Conservation (phyloP, 2,329 filamentous ascomycete genomes). For the Xylariaceae sp. region DNA sequence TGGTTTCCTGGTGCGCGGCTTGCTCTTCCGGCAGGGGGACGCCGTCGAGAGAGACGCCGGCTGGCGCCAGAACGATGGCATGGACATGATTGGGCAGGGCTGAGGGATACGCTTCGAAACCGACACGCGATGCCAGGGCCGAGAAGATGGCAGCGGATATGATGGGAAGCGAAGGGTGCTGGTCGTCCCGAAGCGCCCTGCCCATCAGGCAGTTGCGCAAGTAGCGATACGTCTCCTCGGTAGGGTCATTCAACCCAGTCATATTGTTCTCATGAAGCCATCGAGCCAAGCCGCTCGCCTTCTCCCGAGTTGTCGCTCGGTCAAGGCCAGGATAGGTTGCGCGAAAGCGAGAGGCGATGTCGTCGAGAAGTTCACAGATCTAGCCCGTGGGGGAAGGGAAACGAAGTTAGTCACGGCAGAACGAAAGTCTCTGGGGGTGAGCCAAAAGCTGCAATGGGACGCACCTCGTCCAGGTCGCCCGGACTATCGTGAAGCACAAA, state of each 20-base stretch:
- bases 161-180: conserved; percentile 77
- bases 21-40: conserved; percentile 33
- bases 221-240: conserved; percentile 63
- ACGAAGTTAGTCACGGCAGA: conserved; percentile 1
- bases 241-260: conserved; percentile 59
- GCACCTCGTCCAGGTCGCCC: conserved; percentile 69
- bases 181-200: conserved; percentile 64
- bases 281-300: conserved; percentile 60
- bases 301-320: conserved; percentile 55
- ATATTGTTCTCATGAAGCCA: conserved; percentile 67
- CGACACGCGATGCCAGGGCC: conserved; percentile 67
- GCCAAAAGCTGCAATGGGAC: too few relatives aligned
- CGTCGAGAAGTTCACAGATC: conserved; percentile 61
- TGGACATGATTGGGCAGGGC: conserved; percentile 83
- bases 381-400: conserved; percentile 33
- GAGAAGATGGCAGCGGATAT: conserved; percentile 86
- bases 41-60: conserved; percentile 56
- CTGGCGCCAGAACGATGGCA: conserved; percentile 62
- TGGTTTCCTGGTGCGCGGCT: conserved; percentile 43
- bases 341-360: conserved; percentile 53
- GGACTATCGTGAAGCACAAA: conserved; percentile 71
- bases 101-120: conserved; percentile 71
- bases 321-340: conserved; percentile 47
- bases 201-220: conserved; percentile 86
- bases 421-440: too few relatives aligned